These are phyloP conservation scores for Phialophora chinensis DNA, from an alignment of 2,329 filamentous ascomycete genomes.

Conservation along the genomic window DNA sequence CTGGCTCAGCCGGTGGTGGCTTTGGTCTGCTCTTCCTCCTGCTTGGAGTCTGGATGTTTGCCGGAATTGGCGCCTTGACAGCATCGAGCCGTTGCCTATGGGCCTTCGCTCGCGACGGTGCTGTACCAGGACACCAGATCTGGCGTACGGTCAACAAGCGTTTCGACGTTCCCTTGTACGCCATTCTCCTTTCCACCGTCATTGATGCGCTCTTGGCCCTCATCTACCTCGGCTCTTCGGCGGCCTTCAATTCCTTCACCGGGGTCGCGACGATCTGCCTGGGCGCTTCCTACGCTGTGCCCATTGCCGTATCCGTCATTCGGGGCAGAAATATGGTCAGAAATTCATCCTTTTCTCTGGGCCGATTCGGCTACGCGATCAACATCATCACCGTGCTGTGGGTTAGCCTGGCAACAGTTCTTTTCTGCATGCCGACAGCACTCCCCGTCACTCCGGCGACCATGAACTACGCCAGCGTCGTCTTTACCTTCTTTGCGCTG, in stretches of 20 bases:
- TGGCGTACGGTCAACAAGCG: conserved; percentile 70
- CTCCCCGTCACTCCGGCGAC: not conserved
- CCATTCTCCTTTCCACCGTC: conserved; percentile 49
- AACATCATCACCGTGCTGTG: too few relatives aligned
- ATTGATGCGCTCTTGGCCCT: conserved; percentile 56
- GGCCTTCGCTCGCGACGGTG: conserved; percentile 76
- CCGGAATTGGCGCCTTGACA: conserved; percentile 76
- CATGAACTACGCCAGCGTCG: not conserved
- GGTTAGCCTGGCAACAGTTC: too few relatives aligned
- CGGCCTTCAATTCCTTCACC: conserved; percentile 57
- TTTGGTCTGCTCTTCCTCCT: conserved; percentile 78
- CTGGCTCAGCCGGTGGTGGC: conserved; percentile 73
- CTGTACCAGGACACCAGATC: conserved; percentile 70
- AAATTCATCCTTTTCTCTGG: not conserved
- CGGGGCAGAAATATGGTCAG: not conserved
- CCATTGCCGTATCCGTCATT: not conserved
- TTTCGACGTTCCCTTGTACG: conserved; percentile 69
- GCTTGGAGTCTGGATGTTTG: conserved; percentile 77
- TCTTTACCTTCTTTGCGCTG: not conserved
- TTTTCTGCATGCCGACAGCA: too few relatives aligned
- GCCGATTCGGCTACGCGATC: too few relatives aligned
- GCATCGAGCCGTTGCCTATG: conserved; percentile 77
- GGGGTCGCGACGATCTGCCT: conserved; percentile 64
- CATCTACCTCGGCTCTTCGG: conserved; percentile 56
- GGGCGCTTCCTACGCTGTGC: conserved; percentile 55